Evolutionary conservation across 2,329 filamentous ascomycete genomes (phyloP).

Genomic region (Penicillium sp.): DNA sequence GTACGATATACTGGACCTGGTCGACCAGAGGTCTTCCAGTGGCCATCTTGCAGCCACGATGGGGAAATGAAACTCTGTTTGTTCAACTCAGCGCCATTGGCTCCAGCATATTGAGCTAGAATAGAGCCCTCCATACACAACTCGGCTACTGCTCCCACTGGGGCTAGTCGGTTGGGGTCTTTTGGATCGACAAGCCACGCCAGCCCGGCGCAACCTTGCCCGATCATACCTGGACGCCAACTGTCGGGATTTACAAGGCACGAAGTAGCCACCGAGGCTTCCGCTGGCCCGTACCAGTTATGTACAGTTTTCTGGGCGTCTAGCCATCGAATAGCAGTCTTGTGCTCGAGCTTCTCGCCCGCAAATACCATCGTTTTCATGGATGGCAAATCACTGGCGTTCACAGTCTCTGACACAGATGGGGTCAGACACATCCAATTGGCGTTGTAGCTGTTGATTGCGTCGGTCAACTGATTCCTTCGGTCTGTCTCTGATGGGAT

Average conservation of each 20-base stretch:
- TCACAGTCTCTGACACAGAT: background rate
- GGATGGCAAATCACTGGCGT: background rate
- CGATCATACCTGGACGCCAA: background rate
- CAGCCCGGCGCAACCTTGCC: background rate
- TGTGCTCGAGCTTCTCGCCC: background rate
- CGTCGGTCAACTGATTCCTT: background rate
- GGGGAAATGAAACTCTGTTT: background rate
- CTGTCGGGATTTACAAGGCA: background rate
- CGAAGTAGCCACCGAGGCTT: background rate
- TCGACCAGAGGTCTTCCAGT: background rate
- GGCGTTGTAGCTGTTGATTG: background rate
- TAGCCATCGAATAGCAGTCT: background rate
- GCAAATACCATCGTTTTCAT: background rate
- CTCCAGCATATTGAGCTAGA: background rate
- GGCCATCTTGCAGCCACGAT: background rate
- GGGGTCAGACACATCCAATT: background rate
- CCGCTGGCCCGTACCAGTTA: background rate
- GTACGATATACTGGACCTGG: background rate
- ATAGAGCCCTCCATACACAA: background rate
- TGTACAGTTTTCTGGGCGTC: background rate
- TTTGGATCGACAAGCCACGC: background rate
- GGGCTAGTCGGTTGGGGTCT: background rate
- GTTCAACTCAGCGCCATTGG: background rate
- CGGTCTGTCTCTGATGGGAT: background rate
- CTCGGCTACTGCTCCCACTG: background rate